These are phyloP conservation scores for Achlya hypogyna DNA, from an alignment of 352 stramenopile species.

Conservation along the genomic window DNA sequence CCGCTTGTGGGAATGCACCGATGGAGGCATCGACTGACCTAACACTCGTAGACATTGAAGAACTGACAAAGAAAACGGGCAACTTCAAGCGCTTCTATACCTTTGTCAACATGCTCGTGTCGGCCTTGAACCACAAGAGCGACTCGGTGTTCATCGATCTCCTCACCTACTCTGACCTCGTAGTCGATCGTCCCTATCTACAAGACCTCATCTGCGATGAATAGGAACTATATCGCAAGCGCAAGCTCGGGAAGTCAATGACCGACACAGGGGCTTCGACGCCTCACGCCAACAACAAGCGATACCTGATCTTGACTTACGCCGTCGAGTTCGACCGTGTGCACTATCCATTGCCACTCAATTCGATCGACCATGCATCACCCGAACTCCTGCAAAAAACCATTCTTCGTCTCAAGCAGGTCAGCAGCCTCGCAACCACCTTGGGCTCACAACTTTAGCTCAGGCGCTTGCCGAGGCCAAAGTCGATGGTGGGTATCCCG, in stretches of 20 bases:
- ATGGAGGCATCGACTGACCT: background rate
- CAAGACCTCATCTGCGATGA: conserved; percentile 1
- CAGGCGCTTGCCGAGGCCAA: background rate
- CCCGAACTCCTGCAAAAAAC: conserved; percentile 70
- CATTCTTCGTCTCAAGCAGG: conserved; percentile 54
- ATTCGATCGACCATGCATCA: conserved; percentile 48
- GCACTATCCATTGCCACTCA: conserved; percentile 88
- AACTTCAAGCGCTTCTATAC: conserved; percentile 90
- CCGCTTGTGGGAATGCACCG: conserved; percentile 27
- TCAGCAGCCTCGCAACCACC: background rate
- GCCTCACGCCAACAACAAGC: conserved; percentile 35
- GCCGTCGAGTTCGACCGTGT: conserved; percentile 89
- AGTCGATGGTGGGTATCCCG: conserved; percentile 21
- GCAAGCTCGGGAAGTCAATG: conserved; percentile 39
- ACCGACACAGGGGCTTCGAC: background rate
- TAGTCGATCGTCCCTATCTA: conserved; percentile 15
- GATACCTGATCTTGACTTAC: conserved; percentile 92
- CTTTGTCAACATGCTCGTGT: conserved; percentile 90
- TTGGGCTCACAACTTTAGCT: background rate
- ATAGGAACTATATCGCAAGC: conserved; percentile 64
- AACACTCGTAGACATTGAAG: conserved; percentile 58
- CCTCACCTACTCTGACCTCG: conserved; percentile 81
- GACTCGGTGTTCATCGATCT: conserved; percentile 88
- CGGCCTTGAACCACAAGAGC: conserved; percentile 57
- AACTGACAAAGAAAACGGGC: conserved; percentile 89